Base-by-base conservation (phyloP, 2,329 filamentous ascomycete species). In the Setomelanomma holmii region DNA sequence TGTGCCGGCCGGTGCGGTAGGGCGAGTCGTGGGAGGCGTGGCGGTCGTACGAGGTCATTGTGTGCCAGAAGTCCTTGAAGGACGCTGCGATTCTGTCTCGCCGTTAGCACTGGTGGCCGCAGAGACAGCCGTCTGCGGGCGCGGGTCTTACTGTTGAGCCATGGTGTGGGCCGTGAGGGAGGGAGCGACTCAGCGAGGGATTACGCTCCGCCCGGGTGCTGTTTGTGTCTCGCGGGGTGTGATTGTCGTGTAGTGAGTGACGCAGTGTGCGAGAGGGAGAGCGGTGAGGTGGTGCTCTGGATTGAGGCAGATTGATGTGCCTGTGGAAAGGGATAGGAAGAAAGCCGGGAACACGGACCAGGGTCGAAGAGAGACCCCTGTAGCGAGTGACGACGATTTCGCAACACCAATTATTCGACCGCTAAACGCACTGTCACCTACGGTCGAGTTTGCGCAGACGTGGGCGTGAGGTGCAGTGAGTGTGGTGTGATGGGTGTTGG, bases 31-130 rank as follows among this genome's bases (percentile, higher is more conserved):
- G 90, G 56, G 87, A 89, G 60, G 95, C 96, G 80, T 99, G 86
- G 57, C 95, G 96, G 80, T 87, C 83, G 69, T 87, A 84, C 60
- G 86, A 88, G 73, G 86, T 89, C 84, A 89, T 76, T 53, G 75
- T 95, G 65, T 98, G 95, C 95, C 95, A 99, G 80, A 99, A 93
- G 57, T 89, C 90, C 78, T 89, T 89, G 78, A 95, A 89, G 77
- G 89, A 86, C 49, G 64, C 55, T 27, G 70, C 63, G 42, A 75
- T 66, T 51, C 71, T 75, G 67, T 47, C 14, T 40, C 23, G 46
- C 27, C 43, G 65, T 74, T 60, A 75, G 70, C 58, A 19, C 45
- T 51, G 51, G n/a, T 40, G 56, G 34, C 43, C 20, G 36, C 43
- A 41, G 46, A 44, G 27, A 44, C 36, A 27, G 41, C 40, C 41